phyloP scores from a whole-genome alignment of 305 asterid genomes.

The Plantago lanceolata region DNA sequence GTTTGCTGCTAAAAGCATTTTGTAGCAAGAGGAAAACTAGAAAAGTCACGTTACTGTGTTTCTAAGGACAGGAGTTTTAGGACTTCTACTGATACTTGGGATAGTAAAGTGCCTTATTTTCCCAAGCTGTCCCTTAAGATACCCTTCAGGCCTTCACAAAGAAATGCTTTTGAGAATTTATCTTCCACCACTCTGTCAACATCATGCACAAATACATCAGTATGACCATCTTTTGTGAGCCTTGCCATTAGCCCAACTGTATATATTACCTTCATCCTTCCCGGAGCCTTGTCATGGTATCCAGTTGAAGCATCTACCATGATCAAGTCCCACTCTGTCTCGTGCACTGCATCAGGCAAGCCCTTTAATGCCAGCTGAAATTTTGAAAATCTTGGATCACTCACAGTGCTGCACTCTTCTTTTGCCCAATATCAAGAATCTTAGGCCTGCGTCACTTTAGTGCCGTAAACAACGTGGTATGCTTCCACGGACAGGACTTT shows the following conservation, averaged over 20 bases:
- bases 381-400: constrained; percentile 63
- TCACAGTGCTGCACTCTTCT: constrained; percentile 44
- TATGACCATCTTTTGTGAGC: constrained; percentile 56
- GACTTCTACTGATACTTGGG: constrained; percentile 36
- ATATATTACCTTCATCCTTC: constrained; percentile 73
- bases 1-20: too few relatives aligned
- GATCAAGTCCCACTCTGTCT: constrained; percentile 70
- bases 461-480: constrained; percentile 49
- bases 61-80: constrained; percentile 56
- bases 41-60: too few relatives aligned
- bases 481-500: constrained; percentile 57
- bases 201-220: constrained; percentile 78
- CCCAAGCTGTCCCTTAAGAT: constrained; percentile 47
- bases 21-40: too few relatives aligned
- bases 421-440: constrained; percentile 35
- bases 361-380: constrained; percentile 52
- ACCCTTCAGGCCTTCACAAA: constrained; percentile 69
- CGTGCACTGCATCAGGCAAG: constrained; percentile 51
- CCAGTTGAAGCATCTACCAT: constrained; percentile 93
- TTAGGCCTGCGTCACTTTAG: constrained; percentile 52
- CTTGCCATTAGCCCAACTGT: constrained; percentile 79
- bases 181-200: constrained; percentile 73
- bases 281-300: constrained; percentile 48
- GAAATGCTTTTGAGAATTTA: constrained; percentile 56
- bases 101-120: constrained; percentile 61